A percentile compares a stretch with the other conserved stretches of the same genome.
phyloP scores from a whole-genome alignment of 2,329 filamentous ascomycete genomes.

The Teratosphaeria destructans region DNA sequence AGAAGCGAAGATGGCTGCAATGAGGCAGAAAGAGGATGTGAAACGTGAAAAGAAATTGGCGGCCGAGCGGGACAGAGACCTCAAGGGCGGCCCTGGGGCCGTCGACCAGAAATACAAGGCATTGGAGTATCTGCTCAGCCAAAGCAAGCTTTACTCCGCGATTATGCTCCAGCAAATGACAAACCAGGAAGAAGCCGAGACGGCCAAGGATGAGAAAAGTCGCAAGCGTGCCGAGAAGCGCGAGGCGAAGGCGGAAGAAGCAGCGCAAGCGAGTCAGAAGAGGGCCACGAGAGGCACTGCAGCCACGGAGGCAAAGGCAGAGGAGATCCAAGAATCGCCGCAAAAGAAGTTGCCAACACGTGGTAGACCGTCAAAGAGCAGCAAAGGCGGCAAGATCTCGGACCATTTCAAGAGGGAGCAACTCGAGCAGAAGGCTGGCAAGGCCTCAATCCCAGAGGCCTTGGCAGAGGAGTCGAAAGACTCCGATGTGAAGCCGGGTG shows the following conservation, averaged over 20 bases:
- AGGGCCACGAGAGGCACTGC: slow-evolving; percentile 32
- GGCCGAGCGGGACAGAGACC: slow-evolving; percentile 35
- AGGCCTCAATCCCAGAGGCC: slow-evolving; percentile 46
- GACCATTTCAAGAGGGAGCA: slow-evolving; percentile 53
- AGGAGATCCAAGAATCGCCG: slow-evolving; percentile 8
- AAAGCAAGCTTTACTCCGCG: slow-evolving; percentile 42
- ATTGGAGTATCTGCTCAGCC: slow-evolving; percentile 41
- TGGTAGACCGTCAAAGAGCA: slow-evolving; percentile 26
- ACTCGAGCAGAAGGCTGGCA: slow-evolving; percentile 42
- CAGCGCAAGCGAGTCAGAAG: slow-evolving; percentile 36
- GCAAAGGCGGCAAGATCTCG: slow-evolving; percentile 39
- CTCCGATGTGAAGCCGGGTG: slow-evolving; percentile 47
- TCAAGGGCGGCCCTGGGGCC: slow-evolving; percentile 34
- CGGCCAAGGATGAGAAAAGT: slow-evolving; percentile 35
- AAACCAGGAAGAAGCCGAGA: slow-evolving; percentile 39
- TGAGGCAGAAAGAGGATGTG: slow-evolving; percentile 34
- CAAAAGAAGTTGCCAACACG: slow-evolving; percentile 17
- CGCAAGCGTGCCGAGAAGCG: slow-evolving; percentile 34
- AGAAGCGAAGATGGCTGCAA: slow-evolving; percentile 34
- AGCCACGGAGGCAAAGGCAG: slow-evolving; percentile 14
- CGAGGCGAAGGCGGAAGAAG: slow-evolving; percentile 38
- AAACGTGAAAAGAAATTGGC: slow-evolving; percentile 35
- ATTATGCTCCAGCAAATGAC: slow-evolving; percentile 46
- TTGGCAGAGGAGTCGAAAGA: slow-evolving; percentile 49
- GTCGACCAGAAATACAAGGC: slow-evolving; percentile 43